Percentiles rank a stretch among this genome's conserved stretches.
Conservation (phyloP, 2,329 filamentous ascomycete genomes). For the Davidsoniella australis region DNA sequence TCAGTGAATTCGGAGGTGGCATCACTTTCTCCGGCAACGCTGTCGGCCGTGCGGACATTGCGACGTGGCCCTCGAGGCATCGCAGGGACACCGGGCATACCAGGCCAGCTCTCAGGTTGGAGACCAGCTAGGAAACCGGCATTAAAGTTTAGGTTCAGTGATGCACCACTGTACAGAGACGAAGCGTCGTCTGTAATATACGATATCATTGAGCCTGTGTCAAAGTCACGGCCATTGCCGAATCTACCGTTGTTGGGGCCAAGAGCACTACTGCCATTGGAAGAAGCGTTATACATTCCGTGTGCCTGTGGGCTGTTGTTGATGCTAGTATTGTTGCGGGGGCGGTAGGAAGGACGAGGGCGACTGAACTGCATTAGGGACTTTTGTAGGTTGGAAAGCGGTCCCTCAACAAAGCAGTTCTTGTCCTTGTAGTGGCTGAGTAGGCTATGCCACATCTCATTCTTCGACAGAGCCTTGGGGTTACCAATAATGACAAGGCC, state of each 20-base stretch:
- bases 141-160: conserved; percentile 68
- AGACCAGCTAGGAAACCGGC: conserved; percentile 84
- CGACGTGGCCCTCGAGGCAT: conserved; percentile 48
- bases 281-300: conserved; percentile 15
- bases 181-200: conserved; percentile 97
- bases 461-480: conserved; percentile 92
- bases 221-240: conserved; percentile 36
- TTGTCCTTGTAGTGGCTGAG: conserved; percentile 92
- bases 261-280: not conserved
- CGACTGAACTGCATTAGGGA: conserved; percentile 89
- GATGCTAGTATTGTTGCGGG: conserved; percentile 14
- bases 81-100: conserved; percentile 46
- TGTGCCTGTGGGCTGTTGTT: conserved; percentile 1
- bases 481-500: conserved; percentile 94
- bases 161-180: conserved; percentile 71
- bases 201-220: conserved; percentile 77
- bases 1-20: conserved; percentile 85
- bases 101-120: conserved; percentile 73
- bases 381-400: conserved; percentile 86
- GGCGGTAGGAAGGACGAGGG: conserved; percentile 83
- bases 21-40: conserved; percentile 79
- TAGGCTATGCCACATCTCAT: conserved; percentile 92
- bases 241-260: conserved; percentile 19
- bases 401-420: conserved; percentile 90
- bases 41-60: conserved; percentile 52